Conservation (phyloP, 495 filamentous ascomycete genomes). For the Wilcoxina mikolae region DNA sequence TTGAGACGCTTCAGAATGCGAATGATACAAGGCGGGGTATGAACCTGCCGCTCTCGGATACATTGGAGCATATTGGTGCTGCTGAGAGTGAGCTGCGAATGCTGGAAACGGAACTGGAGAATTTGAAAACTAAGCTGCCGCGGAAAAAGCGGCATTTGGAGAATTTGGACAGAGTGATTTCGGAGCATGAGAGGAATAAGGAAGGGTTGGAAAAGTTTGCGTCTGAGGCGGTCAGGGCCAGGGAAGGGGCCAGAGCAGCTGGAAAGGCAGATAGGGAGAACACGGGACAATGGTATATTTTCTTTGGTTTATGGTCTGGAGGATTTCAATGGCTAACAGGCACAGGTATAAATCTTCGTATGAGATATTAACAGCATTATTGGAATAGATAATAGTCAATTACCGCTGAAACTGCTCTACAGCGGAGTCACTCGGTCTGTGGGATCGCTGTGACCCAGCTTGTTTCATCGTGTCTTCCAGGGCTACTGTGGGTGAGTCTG, state of each 20-base stretch:
- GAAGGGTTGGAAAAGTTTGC: slow-evolving; percentile 52
- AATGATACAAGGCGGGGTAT: slow-evolving; percentile 34
- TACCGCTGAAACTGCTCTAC: too few relatives aligned
- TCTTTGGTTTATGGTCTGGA: neutral
- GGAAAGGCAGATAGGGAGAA: slow-evolving; percentile 22
- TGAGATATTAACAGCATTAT: slow-evolving; percentile 1
- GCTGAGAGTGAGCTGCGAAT: slow-evolving; percentile 29
- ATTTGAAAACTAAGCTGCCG: slow-evolving; percentile 45
- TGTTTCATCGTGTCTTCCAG: too few relatives aligned
- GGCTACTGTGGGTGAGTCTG: too few relatives aligned
- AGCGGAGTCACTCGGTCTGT: too few relatives aligned
- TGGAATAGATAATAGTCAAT: too few relatives aligned
- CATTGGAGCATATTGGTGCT: slow-evolving; percentile 27
- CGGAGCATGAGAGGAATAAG: slow-evolving; percentile 55
- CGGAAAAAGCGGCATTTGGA: slow-evolving; percentile 58
- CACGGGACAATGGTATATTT: slow-evolving; percentile 24
- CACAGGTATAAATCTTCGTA: slow-evolving; percentile 7
- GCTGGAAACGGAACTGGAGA: slow-evolving; percentile 43
- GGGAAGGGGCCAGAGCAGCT: slow-evolving; percentile 41
- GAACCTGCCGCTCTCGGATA: slow-evolving; percentile 32
- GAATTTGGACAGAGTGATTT: slow-evolving; percentile 55
- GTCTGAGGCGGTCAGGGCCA: slow-evolving; percentile 63
- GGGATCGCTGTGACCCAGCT: too few relatives aligned
- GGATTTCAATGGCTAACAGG: neutral
- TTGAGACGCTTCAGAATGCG: slow-evolving; percentile 38